Percentiles rank a stretch among this genome's conserved stretches.
Evolutionary conservation across 2,329 filamentous ascomycete genomes (phyloP).

Genomic region (Alternaria metachromatica): DNA sequence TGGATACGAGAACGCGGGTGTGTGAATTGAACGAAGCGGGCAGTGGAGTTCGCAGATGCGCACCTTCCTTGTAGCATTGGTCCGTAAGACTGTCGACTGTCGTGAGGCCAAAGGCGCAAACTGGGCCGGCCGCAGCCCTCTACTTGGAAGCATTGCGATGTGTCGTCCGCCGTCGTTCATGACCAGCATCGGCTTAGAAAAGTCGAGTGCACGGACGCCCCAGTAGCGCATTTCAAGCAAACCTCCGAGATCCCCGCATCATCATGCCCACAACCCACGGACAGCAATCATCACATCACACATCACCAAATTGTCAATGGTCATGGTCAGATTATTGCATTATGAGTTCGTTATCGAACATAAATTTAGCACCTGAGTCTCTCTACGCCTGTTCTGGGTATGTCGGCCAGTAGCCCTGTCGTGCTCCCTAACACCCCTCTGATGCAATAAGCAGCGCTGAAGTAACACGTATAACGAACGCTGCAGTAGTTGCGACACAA

Average conservation of each 20-base stretch:
- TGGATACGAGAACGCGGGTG: slow-evolving; percentile 13
- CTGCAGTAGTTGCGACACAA: background rate
- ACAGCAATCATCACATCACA: background rate
- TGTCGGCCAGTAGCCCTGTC: slow-evolving; percentile 12
- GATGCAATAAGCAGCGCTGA: slow-evolving; percentile 15
- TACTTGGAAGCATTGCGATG: slow-evolving; percentile 56
- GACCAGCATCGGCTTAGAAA: slow-evolving; percentile 23
- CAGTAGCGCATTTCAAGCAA: slow-evolving; percentile 1
- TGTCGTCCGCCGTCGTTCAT: slow-evolving; percentile 34
- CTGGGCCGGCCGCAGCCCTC: slow-evolving; percentile 52
- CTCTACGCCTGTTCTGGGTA: slow-evolving; percentile 28
- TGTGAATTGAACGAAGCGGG: background rate
- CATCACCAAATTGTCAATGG: background rate
- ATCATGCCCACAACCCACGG: background rate
- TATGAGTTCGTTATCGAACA: slow-evolving; percentile 16
- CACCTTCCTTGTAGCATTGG: slow-evolving; percentile 43
- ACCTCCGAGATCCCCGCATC: slow-evolving; percentile 23
- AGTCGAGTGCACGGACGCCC: slow-evolving; percentile 18
- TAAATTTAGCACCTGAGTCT: slow-evolving; percentile 13
- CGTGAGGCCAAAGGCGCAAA: slow-evolving; percentile 30
- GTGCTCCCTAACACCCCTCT: slow-evolving; percentile 17
- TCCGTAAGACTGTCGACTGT: slow-evolving; percentile 28
- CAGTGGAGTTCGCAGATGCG: slow-evolving; percentile 17
- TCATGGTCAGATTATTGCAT: background rate
- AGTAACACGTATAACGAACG: background rate